These are phyloP conservation scores for Daphne laureola DNA, from an alignment of 441 rosid genomes.

Conservation along the genomic window DNA sequence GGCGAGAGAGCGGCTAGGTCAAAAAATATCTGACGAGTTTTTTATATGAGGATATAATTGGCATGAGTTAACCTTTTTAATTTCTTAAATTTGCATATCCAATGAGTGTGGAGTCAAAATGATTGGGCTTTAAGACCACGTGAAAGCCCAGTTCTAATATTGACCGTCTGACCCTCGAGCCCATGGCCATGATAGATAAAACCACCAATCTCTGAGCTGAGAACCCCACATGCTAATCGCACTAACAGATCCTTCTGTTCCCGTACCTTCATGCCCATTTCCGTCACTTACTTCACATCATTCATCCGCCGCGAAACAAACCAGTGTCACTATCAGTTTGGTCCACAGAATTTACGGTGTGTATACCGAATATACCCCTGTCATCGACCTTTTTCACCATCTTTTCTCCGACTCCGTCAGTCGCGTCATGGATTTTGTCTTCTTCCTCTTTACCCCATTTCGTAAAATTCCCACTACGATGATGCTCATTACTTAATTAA, in stretches of 20 bases:
- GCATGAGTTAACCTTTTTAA: too few relatives aligned
- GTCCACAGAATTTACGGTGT: not conserved
- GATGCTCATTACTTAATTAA: not conserved
- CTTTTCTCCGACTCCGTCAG: constrained; percentile 20
- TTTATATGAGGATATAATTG: too few relatives aligned
- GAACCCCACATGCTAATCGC: constrained; percentile 30
- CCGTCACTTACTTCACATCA: constrained; percentile 12
- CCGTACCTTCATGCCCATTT: constrained; percentile 20
- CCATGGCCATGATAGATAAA: too few relatives aligned
- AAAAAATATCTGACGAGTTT: too few relatives aligned
- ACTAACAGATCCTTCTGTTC: constrained; percentile 37
- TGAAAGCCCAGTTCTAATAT: not conserved
- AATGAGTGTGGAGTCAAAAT: not conserved
- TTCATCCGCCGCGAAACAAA: constrained; percentile 21
- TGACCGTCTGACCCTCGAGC: not conserved
- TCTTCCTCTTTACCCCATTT: constrained; percentile 13
- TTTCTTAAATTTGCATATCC: too few relatives aligned
- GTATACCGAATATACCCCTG: constrained; percentile 34
- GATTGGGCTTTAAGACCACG: not conserved
- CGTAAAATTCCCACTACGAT: constrained; percentile 9
- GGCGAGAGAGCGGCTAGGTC: too few relatives aligned
- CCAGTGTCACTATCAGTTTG: not conserved
- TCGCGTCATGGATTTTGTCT: constrained; percentile 31
- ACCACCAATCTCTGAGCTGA: too few relatives aligned
- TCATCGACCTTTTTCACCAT: constrained; percentile 21